Evolutionary conservation across 2,329 filamentous ascomycete species (phyloP).

Genomic region (Balansia obtecta): DNA sequence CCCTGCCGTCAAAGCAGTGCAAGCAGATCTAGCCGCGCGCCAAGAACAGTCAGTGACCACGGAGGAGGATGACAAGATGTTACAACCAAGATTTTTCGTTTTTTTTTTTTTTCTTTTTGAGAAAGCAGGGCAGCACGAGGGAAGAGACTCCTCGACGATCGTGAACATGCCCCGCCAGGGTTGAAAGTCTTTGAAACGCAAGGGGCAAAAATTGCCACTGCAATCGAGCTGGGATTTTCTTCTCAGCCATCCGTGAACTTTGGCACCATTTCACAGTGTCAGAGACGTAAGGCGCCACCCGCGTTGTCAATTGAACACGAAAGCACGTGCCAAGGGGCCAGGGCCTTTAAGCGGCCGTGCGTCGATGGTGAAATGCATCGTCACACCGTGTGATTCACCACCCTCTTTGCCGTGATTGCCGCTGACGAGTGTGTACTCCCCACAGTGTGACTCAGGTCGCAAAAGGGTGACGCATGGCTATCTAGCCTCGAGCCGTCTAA

Average conservation of each 20-base stretch:
- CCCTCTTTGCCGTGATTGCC: neutral
- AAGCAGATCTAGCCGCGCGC: too few relatives aligned
- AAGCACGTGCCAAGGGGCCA: constrained; percentile 16
- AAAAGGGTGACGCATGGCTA: neutral
- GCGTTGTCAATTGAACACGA: constrained; percentile 21
- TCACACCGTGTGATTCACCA: too few relatives aligned
- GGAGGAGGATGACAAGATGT: too few relatives aligned
- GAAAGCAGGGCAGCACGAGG: too few relatives aligned
- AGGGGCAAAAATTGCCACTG: constrained; percentile 15
- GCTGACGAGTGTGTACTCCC: neutral
- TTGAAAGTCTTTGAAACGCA: neutral
- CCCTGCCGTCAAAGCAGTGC: too few relatives aligned
- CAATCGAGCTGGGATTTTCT: constrained; percentile 9
- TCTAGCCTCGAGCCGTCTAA: neutral
- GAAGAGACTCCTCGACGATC: neutral
- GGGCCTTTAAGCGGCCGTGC: constrained; percentile 7
- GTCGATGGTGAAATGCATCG: too few relatives aligned
- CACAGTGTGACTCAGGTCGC: constrained; percentile 9
- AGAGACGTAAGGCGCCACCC: constrained; percentile 4
- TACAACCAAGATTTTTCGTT: too few relatives aligned
- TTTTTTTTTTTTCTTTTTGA: too few relatives aligned
- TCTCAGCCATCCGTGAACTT: constrained; percentile 7
- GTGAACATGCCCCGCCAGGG: neutral
- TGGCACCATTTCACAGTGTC: constrained; percentile 19
- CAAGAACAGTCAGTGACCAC: too few relatives aligned